Base-by-base conservation (phyloP, 805 yeast species). In the Metschnikowia borealis region DNA sequence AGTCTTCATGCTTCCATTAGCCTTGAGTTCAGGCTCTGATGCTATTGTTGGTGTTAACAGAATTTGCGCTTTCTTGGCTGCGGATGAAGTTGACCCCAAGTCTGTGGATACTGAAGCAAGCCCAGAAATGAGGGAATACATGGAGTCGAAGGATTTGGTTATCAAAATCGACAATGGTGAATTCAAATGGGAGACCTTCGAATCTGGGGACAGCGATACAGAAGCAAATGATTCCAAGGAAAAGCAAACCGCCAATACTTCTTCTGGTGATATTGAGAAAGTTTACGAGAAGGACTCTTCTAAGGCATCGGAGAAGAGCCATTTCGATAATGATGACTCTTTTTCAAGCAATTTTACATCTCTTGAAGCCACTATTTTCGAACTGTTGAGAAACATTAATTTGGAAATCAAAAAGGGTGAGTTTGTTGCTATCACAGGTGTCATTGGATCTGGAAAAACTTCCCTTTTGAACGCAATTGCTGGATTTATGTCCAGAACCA, bases 391-490 rank as follows among this genome's bases (percentile, higher is more conserved):
- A 39, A 57, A 84, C 59, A 65, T 89, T 51, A 73, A 82, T 55
- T 64, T 89, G 18, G 62, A 66, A 1, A 70, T 89, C 42, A 66
- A 71, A 39, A 79, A 78, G 50, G 87, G 87, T 20, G 96, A 88
- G 61, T 80, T 90, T 46, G 69, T 89, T 6, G 85, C 86, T 52
- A 75, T 87, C 23, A 86, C 92, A 0, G 96, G 96, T 14, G 67
- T 84, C 1, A 86, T 89, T 60, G 96, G 96, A 2, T 76, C 89
- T 3, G 96, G 96, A 50, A 89, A 89, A 62, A 73, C 91, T 0
- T 85, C 94, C 0, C 68, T 89, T 23, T 70, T 89, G 44, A 75
- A 74, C 57, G 90, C 95, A 0, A 68, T 89, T 46, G 74, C 87
- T 7, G 96, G 96, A 0, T 76, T 80, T 37, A 87, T 89, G 89